Conservation (phyloP, 352 stramenopile species). For the Phytophthora cactorum region DNA sequence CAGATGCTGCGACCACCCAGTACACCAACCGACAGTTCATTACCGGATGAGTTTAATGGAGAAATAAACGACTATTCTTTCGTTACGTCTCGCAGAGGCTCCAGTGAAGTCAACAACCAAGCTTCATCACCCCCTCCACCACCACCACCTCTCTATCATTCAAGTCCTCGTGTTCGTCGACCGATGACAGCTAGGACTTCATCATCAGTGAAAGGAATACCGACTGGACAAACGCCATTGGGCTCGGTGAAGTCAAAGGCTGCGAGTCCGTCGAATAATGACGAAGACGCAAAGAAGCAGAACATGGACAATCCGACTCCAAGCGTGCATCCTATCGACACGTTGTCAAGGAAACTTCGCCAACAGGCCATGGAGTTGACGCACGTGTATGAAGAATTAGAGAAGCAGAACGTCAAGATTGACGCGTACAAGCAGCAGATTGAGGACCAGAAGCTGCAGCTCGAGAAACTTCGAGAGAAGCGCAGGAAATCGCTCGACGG, state of each 20-base stretch:
- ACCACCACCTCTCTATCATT: conserved; percentile 18
- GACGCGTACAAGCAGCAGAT: conserved; percentile 42
- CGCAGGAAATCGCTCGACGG: conserved; percentile 27
- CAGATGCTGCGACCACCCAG: conserved; percentile 38
- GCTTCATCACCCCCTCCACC: conserved; percentile 28
- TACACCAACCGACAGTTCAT: conserved; percentile 15
- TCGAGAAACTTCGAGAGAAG: conserved; percentile 45
- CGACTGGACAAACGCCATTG: not conserved
- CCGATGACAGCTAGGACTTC: conserved; percentile 4
- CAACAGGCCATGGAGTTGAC: conserved; percentile 77
- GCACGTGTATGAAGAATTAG: conserved; percentile 72
- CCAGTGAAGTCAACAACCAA: conserved; percentile 22
- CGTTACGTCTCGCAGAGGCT: conserved; percentile 14
- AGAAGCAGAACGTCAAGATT: conserved; percentile 58
- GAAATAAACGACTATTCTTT: conserved; percentile 16
- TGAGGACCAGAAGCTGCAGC: conserved; percentile 49
- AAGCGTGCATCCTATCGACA: conserved; percentile 63
- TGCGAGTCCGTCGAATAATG: conserved; percentile 2
- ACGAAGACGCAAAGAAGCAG: conserved; percentile 13
- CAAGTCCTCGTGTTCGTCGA: not conserved
- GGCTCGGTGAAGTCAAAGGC: conserved; percentile 4
- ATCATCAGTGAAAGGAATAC: conserved; percentile 4
- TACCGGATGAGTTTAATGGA: conserved; percentile 9
- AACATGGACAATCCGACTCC: conserved; percentile 20
- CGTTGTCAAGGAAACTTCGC: conserved; percentile 74